phyloP scores from a whole-genome alignment of 192 early-diverging fungal species.

The Coemansia sp. region DNA sequence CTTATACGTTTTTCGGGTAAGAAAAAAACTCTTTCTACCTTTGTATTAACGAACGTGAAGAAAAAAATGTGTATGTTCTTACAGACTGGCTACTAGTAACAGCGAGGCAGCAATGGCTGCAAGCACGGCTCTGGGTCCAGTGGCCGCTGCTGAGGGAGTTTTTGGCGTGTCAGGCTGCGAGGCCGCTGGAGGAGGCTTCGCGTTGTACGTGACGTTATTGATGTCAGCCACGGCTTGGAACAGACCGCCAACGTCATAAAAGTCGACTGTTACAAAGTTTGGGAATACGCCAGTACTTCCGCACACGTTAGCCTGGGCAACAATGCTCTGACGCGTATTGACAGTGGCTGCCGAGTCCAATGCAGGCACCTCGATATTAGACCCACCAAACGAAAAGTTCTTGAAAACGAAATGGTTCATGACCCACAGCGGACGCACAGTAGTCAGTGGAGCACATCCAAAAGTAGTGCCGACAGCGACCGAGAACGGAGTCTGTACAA shows the following conservation, averaged over 20 bases:
- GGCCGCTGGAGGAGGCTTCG: not conserved
- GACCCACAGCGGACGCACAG: conserved; percentile 61
- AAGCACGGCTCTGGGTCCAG: not conserved
- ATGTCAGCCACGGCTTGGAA: conserved; percentile 58
- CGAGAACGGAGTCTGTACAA: conserved; percentile 74
- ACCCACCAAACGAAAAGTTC: conserved; percentile 33
- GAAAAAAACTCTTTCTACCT: not conserved
- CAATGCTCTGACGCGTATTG: conserved; percentile 59
- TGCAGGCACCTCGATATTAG: conserved; percentile 58
- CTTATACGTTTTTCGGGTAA: not conserved
- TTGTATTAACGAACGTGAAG: too few species aligned
- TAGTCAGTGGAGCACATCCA: conserved; percentile 50
- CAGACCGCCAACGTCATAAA: conserved; percentile 65
- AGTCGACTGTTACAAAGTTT: conserved; percentile 76
- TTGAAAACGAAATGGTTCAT: conserved; percentile 78
- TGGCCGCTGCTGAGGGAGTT: not conserved
- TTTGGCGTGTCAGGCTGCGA: not conserved
- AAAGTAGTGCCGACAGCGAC: conserved; percentile 57
- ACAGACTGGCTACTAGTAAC: conserved; percentile 1
- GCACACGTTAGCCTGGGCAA: conserved; percentile 63
- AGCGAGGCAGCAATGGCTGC: conserved; percentile 7
- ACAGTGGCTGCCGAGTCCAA: conserved; percentile 55
- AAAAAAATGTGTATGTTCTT: not conserved
- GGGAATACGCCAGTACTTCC: conserved; percentile 49
- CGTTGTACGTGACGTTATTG: conserved; percentile 49